These are phyloP conservation scores for Rhizopus arrhizus DNA, from an alignment of 371 early-diverging fungal species.

Conservation along the genomic window DNA sequence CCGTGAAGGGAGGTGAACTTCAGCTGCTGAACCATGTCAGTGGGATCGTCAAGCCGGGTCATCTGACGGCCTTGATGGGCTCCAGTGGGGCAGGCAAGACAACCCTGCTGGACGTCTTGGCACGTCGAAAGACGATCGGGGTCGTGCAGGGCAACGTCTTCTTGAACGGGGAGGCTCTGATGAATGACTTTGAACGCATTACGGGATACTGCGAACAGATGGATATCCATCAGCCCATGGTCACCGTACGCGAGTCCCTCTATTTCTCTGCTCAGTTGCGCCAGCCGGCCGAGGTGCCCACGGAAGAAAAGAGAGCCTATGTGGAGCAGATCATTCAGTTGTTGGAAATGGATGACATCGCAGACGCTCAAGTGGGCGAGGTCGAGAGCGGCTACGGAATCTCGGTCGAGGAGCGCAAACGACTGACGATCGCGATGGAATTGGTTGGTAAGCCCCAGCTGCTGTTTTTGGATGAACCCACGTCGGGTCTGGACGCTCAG, in stretches of 20 bases:
- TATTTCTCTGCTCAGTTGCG: constrained; percentile 69
- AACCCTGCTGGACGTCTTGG: constrained; percentile 80
- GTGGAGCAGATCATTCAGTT: constrained; percentile 67
- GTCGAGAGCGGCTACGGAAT: constrained; percentile 49
- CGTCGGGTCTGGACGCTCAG: constrained; percentile 69
- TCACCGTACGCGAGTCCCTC: constrained; percentile 65
- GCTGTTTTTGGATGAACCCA: constrained; percentile 82
- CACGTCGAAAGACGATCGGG: constrained; percentile 78
- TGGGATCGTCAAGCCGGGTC: constrained; percentile 64
- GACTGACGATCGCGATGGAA: constrained; percentile 68
- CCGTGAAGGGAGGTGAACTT: constrained; percentile 54
- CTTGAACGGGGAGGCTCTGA: constrained; percentile 56
- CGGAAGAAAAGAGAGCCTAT: constrained; percentile 55
- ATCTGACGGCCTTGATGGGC: constrained; percentile 81
- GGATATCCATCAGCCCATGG: constrained; percentile 74
- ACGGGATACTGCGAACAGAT: constrained; percentile 84
- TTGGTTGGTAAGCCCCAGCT: constrained; percentile 75
- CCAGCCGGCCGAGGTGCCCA: constrained; percentile 54
- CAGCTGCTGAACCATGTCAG: constrained; percentile 53
- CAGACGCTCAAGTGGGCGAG: constrained; percentile 53
- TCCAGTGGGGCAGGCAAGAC: constrained; percentile 89
- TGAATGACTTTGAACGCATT: constrained; percentile 66
- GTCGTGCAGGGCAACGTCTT: constrained; percentile 68
- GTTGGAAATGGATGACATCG: constrained; percentile 59
- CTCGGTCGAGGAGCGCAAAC: constrained; percentile 65